Evolutionary conservation across 495 filamentous ascomycete species (phyloP), one percentile per base, ranked within the genome.

Genomic region (Extremus antarcticus): DNA sequence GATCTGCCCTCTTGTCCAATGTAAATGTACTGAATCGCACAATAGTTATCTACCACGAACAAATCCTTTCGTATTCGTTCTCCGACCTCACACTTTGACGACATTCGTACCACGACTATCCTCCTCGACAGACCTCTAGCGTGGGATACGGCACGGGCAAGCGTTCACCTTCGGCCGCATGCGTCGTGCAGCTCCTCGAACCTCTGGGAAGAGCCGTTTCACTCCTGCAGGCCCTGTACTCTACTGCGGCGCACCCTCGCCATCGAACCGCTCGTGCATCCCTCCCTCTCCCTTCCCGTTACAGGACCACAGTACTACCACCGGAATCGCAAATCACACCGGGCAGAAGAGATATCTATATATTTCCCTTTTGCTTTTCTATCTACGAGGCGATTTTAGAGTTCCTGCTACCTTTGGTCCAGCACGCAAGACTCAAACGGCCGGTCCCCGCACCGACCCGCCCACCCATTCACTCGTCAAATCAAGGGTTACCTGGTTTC

Each of bases 401-500:
- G 8, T 45, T 17, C 41, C 41, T 45, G 3, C 19, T n/a, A n/a
- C n/a, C n/a, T n/a, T n/a, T n/a, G n/a, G n/a, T n/a, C 16, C 7
- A 45, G 19, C 41, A 45, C 15, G n/a, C 15, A 45, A 7, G 16
- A 21, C 8, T n/a, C 19, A 7, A n/a, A 45, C 41, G 41, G 41
- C 41, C 19, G 41, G 41, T n/a, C 29, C 41, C 47, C 46, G 29
- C 29, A 15, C 47, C 47, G 22, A n/a, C 15, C 41, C 15, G 19
- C 15, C 16, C 41, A 21, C 19, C 7, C 41, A n/a, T n/a, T n/a
- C n/a, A n/a, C n/a, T n/a, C n/a, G 41, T 45, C 41, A 45, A 45
- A 45, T 45, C 41, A 45, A 45, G 41, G 41, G 41, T 45, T 17
- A 17, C 54, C 54, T 50, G 15, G 54, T 43, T n/a, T n/a, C n/a